These are phyloP conservation scores for Colletotrichum viniferum DNA, from an alignment of 2,329 filamentous ascomycete genomes.

Conservation along the genomic window DNA sequence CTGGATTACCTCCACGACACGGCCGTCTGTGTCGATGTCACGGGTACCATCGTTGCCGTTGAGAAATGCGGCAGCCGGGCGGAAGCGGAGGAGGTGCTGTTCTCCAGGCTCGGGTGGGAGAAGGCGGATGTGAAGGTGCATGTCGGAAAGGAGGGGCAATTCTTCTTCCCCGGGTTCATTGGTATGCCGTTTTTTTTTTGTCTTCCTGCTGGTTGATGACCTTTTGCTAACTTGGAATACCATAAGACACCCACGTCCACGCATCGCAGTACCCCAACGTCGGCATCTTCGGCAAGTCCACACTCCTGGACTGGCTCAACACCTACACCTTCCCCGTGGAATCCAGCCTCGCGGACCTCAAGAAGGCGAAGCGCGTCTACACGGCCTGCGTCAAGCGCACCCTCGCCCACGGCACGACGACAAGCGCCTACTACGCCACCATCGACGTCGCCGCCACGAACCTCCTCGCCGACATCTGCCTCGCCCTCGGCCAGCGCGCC, in stretches of 20 bases:
- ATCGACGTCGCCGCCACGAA: constrained; percentile 89
- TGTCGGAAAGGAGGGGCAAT: constrained; percentile 55
- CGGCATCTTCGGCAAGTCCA: constrained; percentile 92
- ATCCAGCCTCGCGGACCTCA: constrained; percentile 68
- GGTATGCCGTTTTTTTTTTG: constrained; percentile 48
- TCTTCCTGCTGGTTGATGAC: neutral
- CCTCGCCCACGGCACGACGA: constrained; percentile 89
- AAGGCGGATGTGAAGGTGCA: constrained; percentile 40
- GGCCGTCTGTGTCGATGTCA: constrained; percentile 53
- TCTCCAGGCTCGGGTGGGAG: constrained; percentile 51
- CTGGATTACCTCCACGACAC: constrained; percentile 57
- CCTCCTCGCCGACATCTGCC: constrained; percentile 82
- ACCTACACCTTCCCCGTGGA: constrained; percentile 96
- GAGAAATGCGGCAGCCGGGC: constrained; percentile 38
- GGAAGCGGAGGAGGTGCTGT: constrained; percentile 36
- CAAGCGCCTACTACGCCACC: constrained; percentile 93
- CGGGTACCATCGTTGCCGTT: constrained; percentile 56
- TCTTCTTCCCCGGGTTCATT: constrained; percentile 86
- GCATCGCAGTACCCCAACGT: constrained; percentile 94
- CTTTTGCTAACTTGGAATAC: neutral
- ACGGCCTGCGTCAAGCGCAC: constrained; percentile 78
- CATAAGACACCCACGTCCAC: constrained; percentile 94
- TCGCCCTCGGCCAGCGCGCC: constrained; percentile 81
- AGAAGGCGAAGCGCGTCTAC: constrained; percentile 75
- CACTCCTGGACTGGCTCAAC: constrained; percentile 90